Evolutionary conservation across 495 filamentous ascomycete species (phyloP), one percentile per base, ranked within the genome.

Genomic region (Hyphodiscus hymeniophilus): DNA sequence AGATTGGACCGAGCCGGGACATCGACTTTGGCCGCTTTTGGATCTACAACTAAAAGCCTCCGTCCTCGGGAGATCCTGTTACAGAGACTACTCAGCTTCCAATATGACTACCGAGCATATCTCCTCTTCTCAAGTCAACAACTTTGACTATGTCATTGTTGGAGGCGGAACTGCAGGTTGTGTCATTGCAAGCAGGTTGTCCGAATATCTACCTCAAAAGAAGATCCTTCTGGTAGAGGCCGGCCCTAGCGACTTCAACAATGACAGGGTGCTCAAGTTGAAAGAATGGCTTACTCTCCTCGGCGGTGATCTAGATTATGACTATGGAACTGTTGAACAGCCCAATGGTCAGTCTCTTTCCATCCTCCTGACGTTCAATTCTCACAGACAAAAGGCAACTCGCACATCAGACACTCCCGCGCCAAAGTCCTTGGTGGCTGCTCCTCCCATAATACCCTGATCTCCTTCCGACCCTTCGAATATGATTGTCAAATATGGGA

Each of bases 161-260:
- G 88, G 86, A 50, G 89, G 87, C 41, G 89, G 89, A 57, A 94
- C 89, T 24, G 88, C 89, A 6, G 89, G 89, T 46, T 86, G 89
- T 63, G 86, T 90, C 33, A 81, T 95, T 60, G 89, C 86, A 38
- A 63, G 63, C 22, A 63, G 69, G 50, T 54, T 72, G 1, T 60
- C 57, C 18, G 68, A 81, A 55, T 84, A 84, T 55, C 61, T 85
- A 31, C 80, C 82, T 20, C 69, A 82, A 61, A 81, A 80, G 63
- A 73, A 66, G 12, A 71, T 80, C 43, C 68, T 86, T 24, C 63
- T 84, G 49, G 77, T 86, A 49, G 82, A 86, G 58, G 81, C 75
- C 45, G 82, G 70, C 26, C 70, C 68, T 28, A 68, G 66, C 50
- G 70, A 73, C 50, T 69, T 58, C 43, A 69, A 63, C 50, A 61